Evolutionary conservation across 495 filamentous ascomycete genomes (phyloP).

Genomic region (Aspergillus heteromorphus): DNA sequence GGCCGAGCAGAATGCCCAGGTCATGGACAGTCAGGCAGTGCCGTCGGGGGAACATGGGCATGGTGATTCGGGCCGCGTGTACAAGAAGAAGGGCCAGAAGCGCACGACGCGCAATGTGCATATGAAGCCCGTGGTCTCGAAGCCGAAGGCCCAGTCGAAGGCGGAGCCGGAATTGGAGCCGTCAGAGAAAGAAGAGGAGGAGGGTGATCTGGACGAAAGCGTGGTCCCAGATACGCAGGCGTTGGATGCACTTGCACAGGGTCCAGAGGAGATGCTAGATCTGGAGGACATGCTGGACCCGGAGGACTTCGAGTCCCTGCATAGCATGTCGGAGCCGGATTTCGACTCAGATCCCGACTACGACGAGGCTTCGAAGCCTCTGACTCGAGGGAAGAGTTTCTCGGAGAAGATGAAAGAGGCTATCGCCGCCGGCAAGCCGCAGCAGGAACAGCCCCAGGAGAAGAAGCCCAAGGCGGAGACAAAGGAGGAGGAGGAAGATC

Average conservation of each 20-base stretch:
- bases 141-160: constrained; percentile 26
- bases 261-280: constrained; percentile 19
- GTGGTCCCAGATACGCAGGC: constrained; percentile 33
- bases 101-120: constrained; percentile 73
- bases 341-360: constrained; percentile 33
- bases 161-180: constrained; percentile 14
- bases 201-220: constrained; percentile 28
- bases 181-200: constrained; percentile 16
- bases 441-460: constrained; percentile 17
- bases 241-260: constrained; percentile 2
- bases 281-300: constrained; percentile 20
- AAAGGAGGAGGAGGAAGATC: constrained; percentile 28
- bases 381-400: constrained; percentile 32
- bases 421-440: constrained; percentile 20
- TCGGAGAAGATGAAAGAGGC: constrained; percentile 43
- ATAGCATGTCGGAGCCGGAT: constrained; percentile 32
- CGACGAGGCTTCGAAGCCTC: constrained; percentile 19
- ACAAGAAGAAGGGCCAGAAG: constrained; percentile 93
- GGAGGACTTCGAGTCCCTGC: constrained; percentile 24
- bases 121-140: constrained; percentile 55
- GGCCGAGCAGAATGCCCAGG: constrained; percentile 44
- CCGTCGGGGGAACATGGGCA: constrained; percentile 43
- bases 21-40: constrained; percentile 57
- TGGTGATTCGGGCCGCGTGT: constrained; percentile 53
- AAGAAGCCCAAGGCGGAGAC: constrained; percentile 28